Conservation (phyloP, 2,329 filamentous ascomycete species). For the Aspergillus brunneoviolaceus region DNA sequence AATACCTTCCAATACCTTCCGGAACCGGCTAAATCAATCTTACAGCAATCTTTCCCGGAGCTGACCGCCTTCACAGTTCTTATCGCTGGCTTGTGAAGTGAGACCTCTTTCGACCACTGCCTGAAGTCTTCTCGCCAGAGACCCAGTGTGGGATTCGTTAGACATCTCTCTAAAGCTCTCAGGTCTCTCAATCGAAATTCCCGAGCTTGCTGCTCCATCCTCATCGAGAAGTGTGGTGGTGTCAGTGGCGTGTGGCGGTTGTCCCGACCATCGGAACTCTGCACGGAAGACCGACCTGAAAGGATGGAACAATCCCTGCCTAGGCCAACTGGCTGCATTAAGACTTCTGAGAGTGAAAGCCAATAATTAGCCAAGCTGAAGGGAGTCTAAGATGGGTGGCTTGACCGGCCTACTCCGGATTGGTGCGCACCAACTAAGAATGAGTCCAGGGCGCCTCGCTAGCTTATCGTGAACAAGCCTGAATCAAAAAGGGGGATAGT, state of each 20-base stretch:
- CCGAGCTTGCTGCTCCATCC: no score
- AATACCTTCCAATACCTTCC: not conserved
- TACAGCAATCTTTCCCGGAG: not conserved
- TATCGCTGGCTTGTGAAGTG: no score
- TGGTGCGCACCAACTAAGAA: not conserved
- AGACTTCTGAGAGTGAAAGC: not conserved
- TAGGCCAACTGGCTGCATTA: not conserved
- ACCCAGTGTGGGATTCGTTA: no score
- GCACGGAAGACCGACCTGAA: not conserved
- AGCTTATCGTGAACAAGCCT: constrained; percentile 19
- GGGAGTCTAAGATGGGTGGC: not conserved
- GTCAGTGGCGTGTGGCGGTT: not conserved
- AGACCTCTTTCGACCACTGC: no score
- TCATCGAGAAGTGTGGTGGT: no score
- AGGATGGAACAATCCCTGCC: not conserved
- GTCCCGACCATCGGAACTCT: not conserved
- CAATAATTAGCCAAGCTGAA: not conserved
- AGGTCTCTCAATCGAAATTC: no score
- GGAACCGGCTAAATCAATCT: not conserved
- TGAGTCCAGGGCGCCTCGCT: constrained; percentile 2
- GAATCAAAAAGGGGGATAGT: not conserved
- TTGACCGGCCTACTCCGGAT: not conserved
- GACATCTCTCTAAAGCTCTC: no score
- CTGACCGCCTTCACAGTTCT: no score
- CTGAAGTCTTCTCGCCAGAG: no score